Evolutionary conservation across 768 basidiomycete species (phyloP), one percentile per base, ranked within the genome.

Genomic region (Clavaria fumosa): DNA sequence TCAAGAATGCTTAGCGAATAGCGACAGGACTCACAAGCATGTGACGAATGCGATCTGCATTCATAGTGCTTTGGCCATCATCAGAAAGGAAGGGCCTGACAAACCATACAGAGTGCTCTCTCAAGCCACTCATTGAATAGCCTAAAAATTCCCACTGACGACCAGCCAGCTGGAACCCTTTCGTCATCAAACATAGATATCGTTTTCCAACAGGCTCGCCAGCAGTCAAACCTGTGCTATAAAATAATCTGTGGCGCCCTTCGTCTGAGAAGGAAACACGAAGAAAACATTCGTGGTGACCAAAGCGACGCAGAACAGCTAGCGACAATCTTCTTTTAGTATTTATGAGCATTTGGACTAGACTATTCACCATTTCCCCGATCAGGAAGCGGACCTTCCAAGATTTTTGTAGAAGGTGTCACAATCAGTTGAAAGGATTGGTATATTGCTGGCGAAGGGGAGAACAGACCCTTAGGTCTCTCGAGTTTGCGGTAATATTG

Each of bases 71-170:
- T 57, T n/a, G 50, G 35, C 23, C 37, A 40, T 28, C 37, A 11
- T 28, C 21, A 14, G 38, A 72, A 72, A 0, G 62, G 59, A 5
- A 58, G n/a, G n/a, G n/a, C n/a, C n/a, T 55, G 17, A 70, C 63
- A 40, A 72, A 72, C 51, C 60, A 63, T 32, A 70, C 55, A 0
- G 64, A 62, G 36, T 71, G 66, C 30, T 67, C 58, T 42, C 60
- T 61, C 37, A 71, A 51, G 3, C 69, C 69, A 35, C 66, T 68
- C 59, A 66, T 67, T 2, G 68, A 70, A 40, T 71, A 71, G 3
- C 64, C 70, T 18, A 72, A 47, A 47, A 71, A 61, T 2, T 66
- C 42, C 43, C 60, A 71, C 0, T 43, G 41, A 21, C 69, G 56
- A 5, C 69, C 69, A 2, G 60, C 70, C 7, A 71, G 50, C 3